A percentile compares a stretch with the other conserved stretches of the same genome.
phyloP scores from a whole-genome alignment of 495 filamentous ascomycete species.

The Tuber brumale region DNA sequence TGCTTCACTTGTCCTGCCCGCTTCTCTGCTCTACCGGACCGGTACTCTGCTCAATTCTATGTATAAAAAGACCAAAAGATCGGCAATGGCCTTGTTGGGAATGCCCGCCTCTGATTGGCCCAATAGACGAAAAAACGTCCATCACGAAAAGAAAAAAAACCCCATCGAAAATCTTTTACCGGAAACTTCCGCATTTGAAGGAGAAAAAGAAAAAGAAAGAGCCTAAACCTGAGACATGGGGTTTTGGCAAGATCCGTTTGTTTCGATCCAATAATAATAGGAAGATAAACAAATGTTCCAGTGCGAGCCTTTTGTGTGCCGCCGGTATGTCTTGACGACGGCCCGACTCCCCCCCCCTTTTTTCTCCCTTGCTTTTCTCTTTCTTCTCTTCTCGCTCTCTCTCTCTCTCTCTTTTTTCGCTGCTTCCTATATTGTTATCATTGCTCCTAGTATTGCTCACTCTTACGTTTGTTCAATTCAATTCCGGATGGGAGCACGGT shows the following conservation, averaged over 20 bases:
- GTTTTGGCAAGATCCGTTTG: background rate
- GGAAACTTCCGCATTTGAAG: background rate
- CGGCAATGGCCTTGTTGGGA: background rate
- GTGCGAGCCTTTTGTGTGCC: background rate
- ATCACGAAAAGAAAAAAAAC: background rate
- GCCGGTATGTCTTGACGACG: background rate
- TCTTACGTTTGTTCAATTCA: background rate
- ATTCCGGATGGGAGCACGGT: background rate
- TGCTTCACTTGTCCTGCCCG: no score
- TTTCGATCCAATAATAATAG: background rate
- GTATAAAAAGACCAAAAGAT: no score
- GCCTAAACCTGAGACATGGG: background rate
- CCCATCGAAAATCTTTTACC: slow-evolving; percentile 1
- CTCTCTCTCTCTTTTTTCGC: background rate
- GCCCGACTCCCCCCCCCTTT: background rate
- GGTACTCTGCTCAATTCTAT: no score
- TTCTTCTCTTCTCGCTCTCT: background rate
- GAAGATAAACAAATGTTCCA: background rate
- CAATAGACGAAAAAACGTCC: background rate
- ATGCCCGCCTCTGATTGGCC: background rate
- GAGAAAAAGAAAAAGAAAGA: background rate
- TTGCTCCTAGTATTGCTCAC: background rate
- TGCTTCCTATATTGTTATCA: background rate
- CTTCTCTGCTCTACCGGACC: no score
- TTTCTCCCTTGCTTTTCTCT: background rate